Evolutionary conservation across 2,329 filamentous ascomycete species (phyloP).

Genomic region (Phoma sp.): DNA sequence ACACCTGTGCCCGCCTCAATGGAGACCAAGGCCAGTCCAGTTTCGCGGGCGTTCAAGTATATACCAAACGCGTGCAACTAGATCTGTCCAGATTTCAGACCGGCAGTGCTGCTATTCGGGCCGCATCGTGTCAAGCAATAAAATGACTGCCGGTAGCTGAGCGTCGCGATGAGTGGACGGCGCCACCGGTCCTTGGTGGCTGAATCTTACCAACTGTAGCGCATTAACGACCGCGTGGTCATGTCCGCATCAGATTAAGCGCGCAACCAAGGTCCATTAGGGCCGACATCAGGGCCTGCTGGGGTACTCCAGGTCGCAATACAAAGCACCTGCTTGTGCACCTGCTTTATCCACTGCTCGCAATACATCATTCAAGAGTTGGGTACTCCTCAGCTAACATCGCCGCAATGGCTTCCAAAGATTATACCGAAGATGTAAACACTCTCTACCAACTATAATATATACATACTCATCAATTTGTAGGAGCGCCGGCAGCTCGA

Average conservation of each 20-base stretch:
- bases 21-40: too few relatives aligned
- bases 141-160: background rate
- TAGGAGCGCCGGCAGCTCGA: constrained; percentile 57
- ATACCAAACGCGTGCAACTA: too few relatives aligned
- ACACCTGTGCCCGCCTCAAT: too few relatives aligned
- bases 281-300: too few relatives aligned
- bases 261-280: background rate
- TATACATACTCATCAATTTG: background rate
- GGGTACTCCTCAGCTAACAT: too few relatives aligned
- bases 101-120: too few relatives aligned
- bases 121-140: too few relatives aligned
- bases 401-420: constrained; percentile 12
- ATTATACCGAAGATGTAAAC: constrained; percentile 10
- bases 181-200: constrained; percentile 2
- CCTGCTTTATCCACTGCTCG: background rate
- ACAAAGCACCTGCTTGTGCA: constrained; percentile 8
- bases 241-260: constrained; percentile 1
- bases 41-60: too few relatives aligned
- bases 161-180: background rate
- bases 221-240: background rate
- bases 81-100: too few relatives aligned
- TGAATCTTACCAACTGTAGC: background rate
- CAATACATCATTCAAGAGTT: background rate
- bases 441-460: background rate
- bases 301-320: background rate